Conservation (phyloP, 1,284 basidiomycete genomes). For the Pseudozyma sp. region DNA sequence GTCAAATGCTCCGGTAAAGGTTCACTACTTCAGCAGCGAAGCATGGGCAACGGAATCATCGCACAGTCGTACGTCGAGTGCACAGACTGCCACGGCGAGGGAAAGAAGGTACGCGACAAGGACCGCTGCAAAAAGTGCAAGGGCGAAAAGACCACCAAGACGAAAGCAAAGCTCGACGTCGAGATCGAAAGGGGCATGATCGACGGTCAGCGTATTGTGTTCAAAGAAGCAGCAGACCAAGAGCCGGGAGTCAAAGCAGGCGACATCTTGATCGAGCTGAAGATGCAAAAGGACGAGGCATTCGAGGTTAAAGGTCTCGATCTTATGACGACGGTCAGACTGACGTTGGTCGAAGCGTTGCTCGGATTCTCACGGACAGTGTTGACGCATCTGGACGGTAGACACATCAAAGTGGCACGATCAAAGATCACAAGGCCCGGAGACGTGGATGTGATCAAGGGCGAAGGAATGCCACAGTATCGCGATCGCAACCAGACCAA, state of each 20-base stretch:
- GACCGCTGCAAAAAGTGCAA: slow-evolving; percentile 98
- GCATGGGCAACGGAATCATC: slow-evolving; percentile 67
- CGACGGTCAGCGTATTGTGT: slow-evolving; percentile 84
- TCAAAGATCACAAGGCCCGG: slow-evolving; percentile 57
- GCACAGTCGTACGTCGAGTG: slow-evolving; percentile 74
- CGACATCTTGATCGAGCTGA: slow-evolving; percentile 82
- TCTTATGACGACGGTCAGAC: slow-evolving; percentile 76
- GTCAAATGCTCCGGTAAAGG: slow-evolving; percentile 86
- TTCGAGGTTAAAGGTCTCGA: slow-evolving; percentile 85
- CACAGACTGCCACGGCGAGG: slow-evolving; percentile 81
- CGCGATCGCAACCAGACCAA: slow-evolving; percentile 41
- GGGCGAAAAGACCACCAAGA: slow-evolving; percentile 83
- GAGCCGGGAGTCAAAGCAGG: slow-evolving; percentile 58
- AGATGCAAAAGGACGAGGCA: slow-evolving; percentile 77
- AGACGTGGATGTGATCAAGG: slow-evolving; percentile 56
- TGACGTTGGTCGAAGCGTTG: slow-evolving; percentile 59
- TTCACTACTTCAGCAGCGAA: slow-evolving; percentile 74
- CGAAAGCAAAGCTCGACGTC: slow-evolving; percentile 76
- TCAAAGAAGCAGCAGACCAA: slow-evolving; percentile 85
- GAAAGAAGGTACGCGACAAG: slow-evolving; percentile 85
- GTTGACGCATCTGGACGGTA: slow-evolving; percentile 65
- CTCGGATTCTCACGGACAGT: slow-evolving; percentile 63
- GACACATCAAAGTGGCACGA: slow-evolving; percentile 52
- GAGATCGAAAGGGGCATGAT: slow-evolving; percentile 87
- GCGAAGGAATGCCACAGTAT: slow-evolving; percentile 64